Evolutionary conservation across 1,284 basidiomycete species (phyloP), one percentile per base, ranked within the genome.

Genomic region (Pascua sp.): DNA sequence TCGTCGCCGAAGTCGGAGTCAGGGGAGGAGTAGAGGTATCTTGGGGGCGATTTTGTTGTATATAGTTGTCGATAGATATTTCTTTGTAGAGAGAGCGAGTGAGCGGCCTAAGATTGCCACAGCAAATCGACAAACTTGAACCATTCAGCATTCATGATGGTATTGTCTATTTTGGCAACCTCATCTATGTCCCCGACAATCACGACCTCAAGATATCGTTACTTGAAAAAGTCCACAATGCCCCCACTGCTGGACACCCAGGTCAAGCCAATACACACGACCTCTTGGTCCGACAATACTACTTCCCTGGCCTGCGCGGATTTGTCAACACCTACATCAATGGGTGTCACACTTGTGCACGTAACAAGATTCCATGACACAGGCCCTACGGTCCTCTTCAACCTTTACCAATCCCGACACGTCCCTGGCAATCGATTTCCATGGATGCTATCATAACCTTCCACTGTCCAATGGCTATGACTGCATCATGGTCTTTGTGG

Each of bases 381-480:
- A 51, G 47, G 32, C 67, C 67, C 5, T 63, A 66, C 41, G 80
- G 81, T 2, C 47, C 68, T 0, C 66, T 83, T 10, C 62, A 72
- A 53, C 75, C 77, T 0, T 67, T 80, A n/a, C 68, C 67, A 1
- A 72, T 81, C 11, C 78, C 80, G 5, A 8, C 59, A 7, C 40
- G n/a, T 8, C 42, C 53, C 5, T 55, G 47, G 47, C 5, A 10
- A 8, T 37, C 77, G 0, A 69, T 83, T 7, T 77, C 77, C 0
- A 76, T 82, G 74, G 81, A 84, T 59, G 72, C 80, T 48, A 81
- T 84, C 38, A 70, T 71, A 7, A 75, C 16, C 68, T 84, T 0
- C 82, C 81, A 0, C 8, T 9, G 9, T 77, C 73, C 0, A n/a
- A 67, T 4, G 75, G 77, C 2, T 79, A 55, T 60, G 67, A 79